phyloP scores from a whole-genome alignment of 1,139 yeast genomes.

The Spathaspora sp. region DNA sequence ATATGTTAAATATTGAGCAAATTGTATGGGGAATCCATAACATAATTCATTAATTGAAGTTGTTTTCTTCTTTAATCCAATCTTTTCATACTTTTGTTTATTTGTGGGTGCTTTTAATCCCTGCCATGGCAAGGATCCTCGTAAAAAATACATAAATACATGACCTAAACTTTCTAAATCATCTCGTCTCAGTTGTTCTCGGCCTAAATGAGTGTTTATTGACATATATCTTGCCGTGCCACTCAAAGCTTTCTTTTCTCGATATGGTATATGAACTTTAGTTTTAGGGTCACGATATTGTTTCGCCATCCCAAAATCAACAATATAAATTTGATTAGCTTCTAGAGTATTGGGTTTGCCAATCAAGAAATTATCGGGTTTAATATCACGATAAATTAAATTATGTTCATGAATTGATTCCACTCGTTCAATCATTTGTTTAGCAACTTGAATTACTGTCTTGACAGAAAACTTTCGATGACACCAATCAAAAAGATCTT shows the following conservation, averaged over 20 bases:
- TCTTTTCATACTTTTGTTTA: slow-evolving; percentile 78
- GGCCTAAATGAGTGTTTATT: slow-evolving; percentile 61
- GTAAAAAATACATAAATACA: slow-evolving; percentile 60
- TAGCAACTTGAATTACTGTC: slow-evolving; percentile 73
- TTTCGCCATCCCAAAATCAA: slow-evolving; percentile 66
- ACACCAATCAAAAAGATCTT: slow-evolving; percentile 82
- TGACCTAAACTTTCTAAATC: slow-evolving; percentile 65
- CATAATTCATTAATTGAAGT: slow-evolving; percentile 71
- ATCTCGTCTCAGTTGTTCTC: slow-evolving; percentile 65
- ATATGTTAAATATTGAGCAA: slow-evolving; percentile 71
- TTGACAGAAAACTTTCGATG: slow-evolving; percentile 66
- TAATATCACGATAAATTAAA: slow-evolving; percentile 72
- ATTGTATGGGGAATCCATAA: slow-evolving; percentile 69
- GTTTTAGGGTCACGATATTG: slow-evolving; percentile 63
- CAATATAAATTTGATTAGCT: slow-evolving; percentile 53
- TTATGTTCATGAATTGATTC: slow-evolving; percentile 69
- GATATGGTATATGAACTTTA: slow-evolving; percentile 58
- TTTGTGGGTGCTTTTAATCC: slow-evolving; percentile 73
- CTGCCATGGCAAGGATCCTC: slow-evolving; percentile 63
- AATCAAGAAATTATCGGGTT: slow-evolving; percentile 73
- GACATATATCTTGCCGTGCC: slow-evolving; percentile 71
- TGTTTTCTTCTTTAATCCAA: slow-evolving; percentile 74
- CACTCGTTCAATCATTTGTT: slow-evolving; percentile 69
- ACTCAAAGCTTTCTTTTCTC: slow-evolving; percentile 61
- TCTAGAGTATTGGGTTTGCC: slow-evolving; percentile 66